Conservation (phyloP, 2,329 filamentous ascomycete genomes). For the Pseudogymnoascus pannorum region DNA sequence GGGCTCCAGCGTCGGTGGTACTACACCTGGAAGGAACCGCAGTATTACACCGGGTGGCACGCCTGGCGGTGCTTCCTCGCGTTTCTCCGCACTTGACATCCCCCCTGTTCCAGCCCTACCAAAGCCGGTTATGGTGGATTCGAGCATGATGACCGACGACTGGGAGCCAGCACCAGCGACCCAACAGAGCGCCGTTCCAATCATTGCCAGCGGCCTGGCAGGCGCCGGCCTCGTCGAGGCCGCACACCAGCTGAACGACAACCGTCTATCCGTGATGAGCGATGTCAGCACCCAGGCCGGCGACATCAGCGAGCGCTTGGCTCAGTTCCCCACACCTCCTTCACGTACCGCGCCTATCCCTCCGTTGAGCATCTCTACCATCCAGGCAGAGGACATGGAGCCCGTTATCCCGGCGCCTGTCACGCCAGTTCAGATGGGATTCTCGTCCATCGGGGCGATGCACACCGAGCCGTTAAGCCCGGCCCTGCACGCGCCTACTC, state of each 20-base stretch:
- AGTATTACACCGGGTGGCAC: conserved; percentile 43
- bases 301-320: conserved; percentile 42
- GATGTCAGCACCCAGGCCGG: conserved; percentile 9
- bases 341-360: conserved; percentile 28
- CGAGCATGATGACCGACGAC: conserved; percentile 54
- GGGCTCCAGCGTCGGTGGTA: conserved; percentile 22
- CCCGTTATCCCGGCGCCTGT: conserved; percentile 11
- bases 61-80: conserved; percentile 18
- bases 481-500: not conserved
- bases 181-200: conserved; percentile 18
- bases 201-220: conserved; percentile 11
- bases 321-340: conserved; percentile 48
- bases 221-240: conserved; percentile 17
- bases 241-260: conserved; percentile 11
- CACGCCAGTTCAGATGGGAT: conserved; percentile 25
- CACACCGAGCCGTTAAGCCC: conserved; percentile 4
- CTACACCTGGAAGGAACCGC: conserved; percentile 43
- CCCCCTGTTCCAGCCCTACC: conserved; percentile 42
- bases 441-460: conserved; percentile 31
- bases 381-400: conserved; percentile 31
- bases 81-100: conserved; percentile 30
- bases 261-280: conserved; percentile 11
- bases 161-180: conserved; percentile 33
- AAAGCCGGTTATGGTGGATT: conserved; percentile 49
- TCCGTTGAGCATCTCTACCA: conserved; percentile 24